Evolutionary conservation across 805 yeast species (phyloP).

Genomic region (Schwanniomyces pseudopolymorphus): DNA sequence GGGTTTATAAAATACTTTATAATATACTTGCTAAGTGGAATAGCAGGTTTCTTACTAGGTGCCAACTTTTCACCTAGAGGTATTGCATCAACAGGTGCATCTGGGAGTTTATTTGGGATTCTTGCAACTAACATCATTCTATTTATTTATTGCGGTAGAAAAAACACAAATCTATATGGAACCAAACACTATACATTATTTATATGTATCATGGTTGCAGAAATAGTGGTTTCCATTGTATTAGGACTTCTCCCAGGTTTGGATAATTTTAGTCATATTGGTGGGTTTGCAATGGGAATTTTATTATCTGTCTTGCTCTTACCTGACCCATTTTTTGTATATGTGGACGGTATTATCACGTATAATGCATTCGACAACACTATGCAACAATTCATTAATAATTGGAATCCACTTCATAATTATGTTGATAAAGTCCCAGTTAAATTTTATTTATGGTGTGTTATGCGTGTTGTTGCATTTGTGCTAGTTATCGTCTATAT

Average conservation of each 20-base stretch:
- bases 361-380: conserved; percentile 28
- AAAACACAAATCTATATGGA: conserved; percentile 45
- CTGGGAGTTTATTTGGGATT: conserved; percentile 70
- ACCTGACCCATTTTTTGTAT: conserved; percentile 55
- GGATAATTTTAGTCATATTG: conserved; percentile 74
- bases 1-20: conserved; percentile 55
- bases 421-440: conserved; percentile 32
- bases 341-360: conserved; percentile 37
- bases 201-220: conserved; percentile 49
- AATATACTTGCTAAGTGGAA: conserved; percentile 61
- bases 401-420: conserved; percentile 41
- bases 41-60: conserved; percentile 66
- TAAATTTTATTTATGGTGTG: conserved; percentile 53
- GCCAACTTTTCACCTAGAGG: conserved; percentile 70
- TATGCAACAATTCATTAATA: conserved; percentile 30
- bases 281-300: conserved; percentile 68
- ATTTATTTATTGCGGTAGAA: conserved; percentile 51
- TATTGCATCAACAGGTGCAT: conserved; percentile 65
- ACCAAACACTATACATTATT: conserved; percentile 47
- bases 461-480: conserved; percentile 45
- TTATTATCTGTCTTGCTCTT: conserved; percentile 49
- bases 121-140: conserved; percentile 61
- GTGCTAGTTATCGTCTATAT: conserved; percentile 50
- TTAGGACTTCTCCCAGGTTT: conserved; percentile 71
- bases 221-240: conserved; percentile 57